Evolutionary conservation across 1,284 basidiomycete genomes (phyloP).

Genomic region (Earliella scabrosa): DNA sequence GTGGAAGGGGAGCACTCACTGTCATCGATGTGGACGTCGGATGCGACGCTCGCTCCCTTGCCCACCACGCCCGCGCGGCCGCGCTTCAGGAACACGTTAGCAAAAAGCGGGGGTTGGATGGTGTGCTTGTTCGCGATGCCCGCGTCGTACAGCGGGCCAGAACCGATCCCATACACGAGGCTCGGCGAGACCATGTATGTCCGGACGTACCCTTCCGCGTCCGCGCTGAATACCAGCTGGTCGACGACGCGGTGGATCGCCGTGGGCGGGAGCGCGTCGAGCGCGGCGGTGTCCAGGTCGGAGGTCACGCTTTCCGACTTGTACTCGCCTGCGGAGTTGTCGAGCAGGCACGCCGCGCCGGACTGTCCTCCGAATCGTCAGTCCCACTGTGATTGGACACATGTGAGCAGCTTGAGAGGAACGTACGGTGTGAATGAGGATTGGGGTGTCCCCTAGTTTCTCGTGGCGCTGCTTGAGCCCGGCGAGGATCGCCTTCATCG

Average conservation of each 20-base stretch:
- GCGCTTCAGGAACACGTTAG: conserved; percentile 34
- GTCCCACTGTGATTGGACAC: too few relatives aligned
- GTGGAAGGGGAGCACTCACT: conserved; percentile 21
- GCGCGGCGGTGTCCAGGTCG: conserved; percentile 35
- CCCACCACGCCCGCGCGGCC: conserved; percentile 40
- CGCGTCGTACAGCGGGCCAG: conserved; percentile 38
- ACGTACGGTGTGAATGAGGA: conserved; percentile 21
- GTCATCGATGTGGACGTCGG: conserved; percentile 38
- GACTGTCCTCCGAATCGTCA: too few relatives aligned
- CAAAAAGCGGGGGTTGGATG: conserved; percentile 37
- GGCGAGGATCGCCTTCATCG: conserved; percentile 16
- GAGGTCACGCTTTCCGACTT: conserved; percentile 31
- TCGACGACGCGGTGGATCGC: conserved; percentile 39
- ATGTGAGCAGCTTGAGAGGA: background rate
- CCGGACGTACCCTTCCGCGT: conserved; percentile 41
- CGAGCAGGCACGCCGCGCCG: conserved; percentile 33
- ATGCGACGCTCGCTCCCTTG: conserved; percentile 35
- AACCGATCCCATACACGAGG: conserved; percentile 42
- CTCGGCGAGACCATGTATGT: conserved; percentile 45
- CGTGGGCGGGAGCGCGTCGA: conserved; percentile 35
- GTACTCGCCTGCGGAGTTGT: conserved; percentile 16
- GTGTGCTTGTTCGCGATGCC: conserved; percentile 42
- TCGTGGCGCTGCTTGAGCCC: conserved; percentile 18
- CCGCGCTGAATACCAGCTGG: conserved; percentile 35
- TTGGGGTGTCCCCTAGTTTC: conserved; percentile 8